Evolutionary conservation across 371 early-diverging fungal genomes (phyloP), one percentile per base, ranked within the genome.

Genomic region (Mucor lusitanicus): DNA sequence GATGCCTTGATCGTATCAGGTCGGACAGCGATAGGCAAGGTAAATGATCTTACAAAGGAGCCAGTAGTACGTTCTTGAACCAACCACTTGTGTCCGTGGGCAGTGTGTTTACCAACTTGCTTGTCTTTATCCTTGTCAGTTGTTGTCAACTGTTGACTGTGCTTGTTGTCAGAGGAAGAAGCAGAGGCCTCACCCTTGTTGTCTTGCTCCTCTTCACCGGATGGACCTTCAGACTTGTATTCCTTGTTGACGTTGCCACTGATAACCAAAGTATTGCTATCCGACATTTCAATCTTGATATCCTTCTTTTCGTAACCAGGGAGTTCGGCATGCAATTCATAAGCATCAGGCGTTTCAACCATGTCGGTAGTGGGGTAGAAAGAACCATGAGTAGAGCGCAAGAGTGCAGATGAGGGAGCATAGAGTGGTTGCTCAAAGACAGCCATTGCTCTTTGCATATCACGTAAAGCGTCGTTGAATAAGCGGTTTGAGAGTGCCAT

Each of bases 41-140:
- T 56, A 55, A 79, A 78, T 2, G 71, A 42, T 54, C 82, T 54
- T 1, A 57, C 53, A 68, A 81, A 81, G 13, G 75, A 64, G 1
- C 82, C 80, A 4, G 62, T 58, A 6, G 73, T 64, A n/a, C 82
- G 73, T 55, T 81, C 82, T 25, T 69, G 73, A 5, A 76, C 68
- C 80, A 72, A 80, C 69, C 69, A 81, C 33, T 50, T 50, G 50
- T 50, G 50, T 21, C 25, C 50, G 0, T 25, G 23, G 25, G 21
- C 8, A 25, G 9, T 13, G 13, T 37, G 50, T 23, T 50, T 50
- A 23, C 50, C 25, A 23, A 50, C 50, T 50, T 50, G 50, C 50
- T 50, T 50, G 12, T 50, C 50, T 11, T 50, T 23, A 50, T 50
- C 50, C 23, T 50, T 50, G 25, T 9, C 23, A 25, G 21, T 50